These are phyloP conservation scores for Dactylellina parvicollis DNA, from an alignment of 2,329 filamentous ascomycete genomes.

Conservation along the genomic window DNA sequence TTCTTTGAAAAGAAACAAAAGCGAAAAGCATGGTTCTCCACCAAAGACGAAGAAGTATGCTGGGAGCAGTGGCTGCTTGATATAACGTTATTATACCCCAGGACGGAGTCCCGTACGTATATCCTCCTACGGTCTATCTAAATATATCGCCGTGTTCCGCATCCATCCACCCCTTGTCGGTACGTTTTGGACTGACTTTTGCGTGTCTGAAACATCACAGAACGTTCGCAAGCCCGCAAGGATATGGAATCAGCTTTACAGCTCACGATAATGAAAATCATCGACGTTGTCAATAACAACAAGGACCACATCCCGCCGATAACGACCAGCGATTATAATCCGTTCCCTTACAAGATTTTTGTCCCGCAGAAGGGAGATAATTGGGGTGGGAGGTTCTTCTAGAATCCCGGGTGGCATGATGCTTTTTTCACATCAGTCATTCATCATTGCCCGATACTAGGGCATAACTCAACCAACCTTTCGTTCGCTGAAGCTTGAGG, in stretches of 20 bases:
- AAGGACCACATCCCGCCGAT: constrained; percentile 98
- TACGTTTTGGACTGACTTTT: background rate
- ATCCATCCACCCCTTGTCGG: background rate
- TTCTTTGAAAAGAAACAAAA: constrained; percentile 93
- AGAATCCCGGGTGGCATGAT: background rate
- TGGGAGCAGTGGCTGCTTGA: constrained; percentile 97
- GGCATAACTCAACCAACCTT: background rate
- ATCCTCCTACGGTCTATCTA: background rate
- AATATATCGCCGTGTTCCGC: background rate
- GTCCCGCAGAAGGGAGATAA: constrained; percentile 83
- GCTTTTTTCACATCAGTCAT: background rate
- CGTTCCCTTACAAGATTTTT: constrained; percentile 92
- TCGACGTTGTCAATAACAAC: constrained; percentile 84
- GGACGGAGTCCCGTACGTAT: constrained; percentile 82
- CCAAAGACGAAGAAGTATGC: constrained; percentile 89
- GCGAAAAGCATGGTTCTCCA: constrained; percentile 80
- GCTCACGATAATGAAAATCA: constrained; percentile 87
- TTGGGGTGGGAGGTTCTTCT: constrained; percentile 69
- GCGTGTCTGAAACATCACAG: constrained; percentile 63
- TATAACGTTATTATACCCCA: constrained; percentile 88
- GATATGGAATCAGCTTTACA: constrained; percentile 91
- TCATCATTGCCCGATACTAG: background rate
- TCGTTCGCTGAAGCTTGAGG: background rate
- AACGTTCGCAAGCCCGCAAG: constrained; percentile 85
- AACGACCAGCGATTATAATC: constrained; percentile 88